Conservation (phyloP, 73 alveolate species). For the Durusdinium trenchii region DNA sequence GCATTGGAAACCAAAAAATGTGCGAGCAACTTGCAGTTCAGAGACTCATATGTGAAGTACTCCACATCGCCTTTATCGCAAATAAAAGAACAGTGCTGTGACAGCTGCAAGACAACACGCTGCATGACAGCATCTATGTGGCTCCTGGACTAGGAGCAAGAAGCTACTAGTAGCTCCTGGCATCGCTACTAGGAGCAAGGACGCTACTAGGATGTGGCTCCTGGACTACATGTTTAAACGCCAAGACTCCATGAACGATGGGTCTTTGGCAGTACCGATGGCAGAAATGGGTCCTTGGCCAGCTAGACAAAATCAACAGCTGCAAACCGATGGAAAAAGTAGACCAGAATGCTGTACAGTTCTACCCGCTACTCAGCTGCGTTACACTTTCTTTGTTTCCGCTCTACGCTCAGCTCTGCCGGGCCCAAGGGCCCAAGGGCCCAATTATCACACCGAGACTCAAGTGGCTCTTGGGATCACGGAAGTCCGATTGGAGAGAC, state of each 20-base stretch:
- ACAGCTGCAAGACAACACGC: too few relatives aligned
- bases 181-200: background rate
- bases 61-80: background rate
- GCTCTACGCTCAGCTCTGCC: background rate
- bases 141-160: background rate
- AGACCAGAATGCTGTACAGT: background rate
- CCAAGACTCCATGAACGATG: background rate
- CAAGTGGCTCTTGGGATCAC: slow-evolving; percentile 13
- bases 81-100: background rate
- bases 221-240: too few relatives aligned
- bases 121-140: too few relatives aligned
- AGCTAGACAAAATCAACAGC: background rate
- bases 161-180: background rate
- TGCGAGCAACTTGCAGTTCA: background rate
- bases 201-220: too few relatives aligned
- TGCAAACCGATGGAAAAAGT: background rate
- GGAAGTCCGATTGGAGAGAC: background rate
- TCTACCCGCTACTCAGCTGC: background rate
- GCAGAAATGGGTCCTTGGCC: slow-evolving; percentile 34
- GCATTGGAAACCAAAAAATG: too few relatives aligned
- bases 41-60: background rate
- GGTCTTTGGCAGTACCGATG: background rate
- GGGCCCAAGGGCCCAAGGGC: background rate
- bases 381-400: background rate
- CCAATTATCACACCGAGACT: background rate